Evolutionary conservation across 768 basidiomycete genomes (phyloP), one percentile per base, ranked within the genome.

Genomic region (Russula ochroleuca): DNA sequence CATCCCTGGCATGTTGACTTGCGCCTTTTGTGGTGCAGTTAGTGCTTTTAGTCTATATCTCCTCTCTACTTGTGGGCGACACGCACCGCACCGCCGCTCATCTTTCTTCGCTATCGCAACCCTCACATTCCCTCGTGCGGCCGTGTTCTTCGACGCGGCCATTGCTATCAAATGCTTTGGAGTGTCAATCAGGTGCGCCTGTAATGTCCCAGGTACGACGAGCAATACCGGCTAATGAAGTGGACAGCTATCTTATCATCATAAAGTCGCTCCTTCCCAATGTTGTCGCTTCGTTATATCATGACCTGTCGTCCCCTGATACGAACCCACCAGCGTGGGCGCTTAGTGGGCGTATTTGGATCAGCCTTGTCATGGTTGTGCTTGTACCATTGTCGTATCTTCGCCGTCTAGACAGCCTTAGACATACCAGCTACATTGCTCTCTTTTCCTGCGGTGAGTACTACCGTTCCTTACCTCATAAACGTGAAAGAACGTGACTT

Each of bases 81-180:
- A 84, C 65, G 82, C 93, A 2, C 83, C 84, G 6, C 86, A 91
- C 66, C 80, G 94, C 50, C 83, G 80, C 14, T 79, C 92, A 19
- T 93, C 91, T 8, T 96, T 94, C 74, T 92, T 92, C 68, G 85
- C 88, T 15, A 77, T 95, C 21, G 82, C 90, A 1, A 82, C 89
- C 72, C 76, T 98, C 67, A 96, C 96, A 0, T 97, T 94, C 73
- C 96, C 96, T 2, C 84, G 81, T 49, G 91, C 89, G 0, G 90
- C 89, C 0, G 78, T 92, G 43, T 90, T 92, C 73, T 96, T 98
- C 70, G 96, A 98, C 73, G 86, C 86, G 4, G 96, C 95, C 14
- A 94, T 98, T 69, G 94, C 94, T 11, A 88, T 86, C 73, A 98
- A 98, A 73, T 98, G 96, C 74, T 97, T 97, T 72, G 96, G 96